Base-by-base conservation (phyloP, 2,329 filamentous ascomycete species). In the Fusarium sp. region DNA sequence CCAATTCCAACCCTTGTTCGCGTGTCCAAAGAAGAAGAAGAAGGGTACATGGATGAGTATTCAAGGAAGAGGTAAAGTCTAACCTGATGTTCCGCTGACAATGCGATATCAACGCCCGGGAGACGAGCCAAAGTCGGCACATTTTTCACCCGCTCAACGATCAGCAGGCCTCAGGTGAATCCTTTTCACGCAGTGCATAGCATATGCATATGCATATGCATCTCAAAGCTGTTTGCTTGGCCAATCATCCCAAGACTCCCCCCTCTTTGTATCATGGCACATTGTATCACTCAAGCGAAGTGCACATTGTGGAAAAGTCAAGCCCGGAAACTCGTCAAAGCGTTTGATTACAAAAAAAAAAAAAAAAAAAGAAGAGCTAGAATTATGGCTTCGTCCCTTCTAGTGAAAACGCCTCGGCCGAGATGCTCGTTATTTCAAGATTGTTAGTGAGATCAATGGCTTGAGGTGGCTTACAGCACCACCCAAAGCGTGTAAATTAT, bases 91-190 rank as follows among this genome's bases (percentile, higher is more conserved):
- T 3, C 15, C 41, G 2, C 11, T 9, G 15, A n/a, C 27, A 13
- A 31, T 4, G 15, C 36, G 19, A 35, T 15, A 42, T 25, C 23
- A 25, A 25, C 23, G 23, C 39, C 35, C 29, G 14, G 50, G 31
- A 15, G 29, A n/a, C 45, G 19, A 55, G 6, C 31, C n/a, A 45
- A 23, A 3, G 25, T 44, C 43, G 21, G n/a, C 25, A 14, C 19
- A 33, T 37, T 23, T 46, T 17, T 29, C 21, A 33, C 14, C 39
- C 8, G 25, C 45, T 27, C 52, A 37, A 33, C 2, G 54, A 63
- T 64, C 60, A 38, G 37, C 56, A n/a, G 27, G 15, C 29, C 10
- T 27, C 23, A 9, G 31, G 23, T 19, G 38, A 52, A 64, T 65
- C 61, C 61, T 57, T 38, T 49, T 31, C 47, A 53, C 32, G 42